These are phyloP conservation scores for Pseudomassariella vexata DNA, from an alignment of 2,329 filamentous ascomycete species.

Conservation along the genomic window DNA sequence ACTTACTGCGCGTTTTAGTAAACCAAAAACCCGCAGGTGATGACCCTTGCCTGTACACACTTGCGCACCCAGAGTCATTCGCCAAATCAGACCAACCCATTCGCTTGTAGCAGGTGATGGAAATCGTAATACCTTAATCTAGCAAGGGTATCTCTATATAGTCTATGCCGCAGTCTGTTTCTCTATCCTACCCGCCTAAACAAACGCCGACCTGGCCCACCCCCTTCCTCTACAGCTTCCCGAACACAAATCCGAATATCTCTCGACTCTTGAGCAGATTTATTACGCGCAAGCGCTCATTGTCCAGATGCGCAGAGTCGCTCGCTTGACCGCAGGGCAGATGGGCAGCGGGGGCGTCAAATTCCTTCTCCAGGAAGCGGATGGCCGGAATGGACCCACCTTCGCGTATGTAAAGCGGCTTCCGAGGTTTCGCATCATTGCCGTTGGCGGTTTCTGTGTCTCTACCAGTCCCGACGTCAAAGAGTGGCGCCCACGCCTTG, in stretches of 20 bases:
- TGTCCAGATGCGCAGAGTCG: conserved; percentile 89
- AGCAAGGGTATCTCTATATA: too few relatives aligned
- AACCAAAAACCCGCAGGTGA: too few relatives aligned
- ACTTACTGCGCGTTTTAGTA: too few relatives aligned
- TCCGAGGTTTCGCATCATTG: conserved; percentile 31
- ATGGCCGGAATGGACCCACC: conserved; percentile 94
- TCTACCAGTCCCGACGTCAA: conserved; percentile 14
- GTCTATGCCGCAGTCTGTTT: too few relatives aligned
- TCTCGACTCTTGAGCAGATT: conserved; percentile 89
- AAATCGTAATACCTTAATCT: too few relatives aligned
- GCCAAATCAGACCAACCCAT: too few relatives aligned
- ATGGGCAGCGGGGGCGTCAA: conserved; percentile 83
- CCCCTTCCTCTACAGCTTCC: conserved; percentile 45
- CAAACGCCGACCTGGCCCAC: too few relatives aligned
- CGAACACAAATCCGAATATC: conserved; percentile 85
- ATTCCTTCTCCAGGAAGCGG: conserved; percentile 90
- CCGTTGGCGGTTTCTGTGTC: conserved; percentile 1
- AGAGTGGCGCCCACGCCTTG: conserved; percentile 69
- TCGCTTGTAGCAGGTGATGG: too few relatives aligned
- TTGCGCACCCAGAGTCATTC: too few relatives aligned
- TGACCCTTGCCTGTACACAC: too few relatives aligned
- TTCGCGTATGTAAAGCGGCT: conserved; percentile 89
- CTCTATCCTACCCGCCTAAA: neutral
- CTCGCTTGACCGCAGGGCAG: conserved; percentile 92
- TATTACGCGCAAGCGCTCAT: conserved; percentile 81